These are phyloP conservation scores for Pythium periplocum DNA, from an alignment of 352 stramenopile genomes.

Conservation along the genomic window DNA sequence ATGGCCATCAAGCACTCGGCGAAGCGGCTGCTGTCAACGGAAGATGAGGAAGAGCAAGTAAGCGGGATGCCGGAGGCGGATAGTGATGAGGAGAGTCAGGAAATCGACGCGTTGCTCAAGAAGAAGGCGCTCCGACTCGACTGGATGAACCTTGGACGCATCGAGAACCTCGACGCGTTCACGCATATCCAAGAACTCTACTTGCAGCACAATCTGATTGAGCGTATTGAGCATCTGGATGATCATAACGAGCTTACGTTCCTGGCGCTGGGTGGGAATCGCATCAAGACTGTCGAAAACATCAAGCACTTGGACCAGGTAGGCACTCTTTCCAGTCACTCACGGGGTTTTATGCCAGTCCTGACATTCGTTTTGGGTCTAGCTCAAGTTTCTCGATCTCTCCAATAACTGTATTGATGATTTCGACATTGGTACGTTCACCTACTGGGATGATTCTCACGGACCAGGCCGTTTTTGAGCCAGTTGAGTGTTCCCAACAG, in stretches of 20 bases:
- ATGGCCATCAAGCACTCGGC: constrained; percentile 13
- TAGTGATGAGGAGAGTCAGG: constrained; percentile 12
- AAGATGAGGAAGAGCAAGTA: constrained; percentile 14
- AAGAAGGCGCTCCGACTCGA: constrained; percentile 63
- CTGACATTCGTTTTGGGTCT: not conserved
- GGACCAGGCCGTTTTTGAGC: no score
- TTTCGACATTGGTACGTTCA: constrained; percentile 41
- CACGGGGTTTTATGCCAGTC: no score
- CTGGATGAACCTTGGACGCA: constrained; percentile 62
- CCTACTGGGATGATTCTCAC: not conserved
- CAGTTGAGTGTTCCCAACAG: constrained; percentile 3
- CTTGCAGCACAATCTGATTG: constrained; percentile 70
- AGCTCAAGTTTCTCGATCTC: constrained; percentile 76
- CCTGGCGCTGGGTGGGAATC: constrained; percentile 58
- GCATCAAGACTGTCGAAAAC: constrained; percentile 56
- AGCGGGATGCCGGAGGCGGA: constrained; percentile 3
- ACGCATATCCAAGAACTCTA: constrained; percentile 72
- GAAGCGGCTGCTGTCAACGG: not conserved
- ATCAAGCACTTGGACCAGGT: constrained; percentile 52
- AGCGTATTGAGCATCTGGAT: constrained; percentile 58
- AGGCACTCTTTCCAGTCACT: constrained; percentile 1
- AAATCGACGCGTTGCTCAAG: constrained; percentile 40
- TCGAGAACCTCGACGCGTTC: constrained; percentile 76
- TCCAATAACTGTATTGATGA: constrained; percentile 71
- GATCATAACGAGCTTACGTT: constrained; percentile 51